Base-by-base conservation (phyloP, 1,284 basidiomycete species). In the Sanguinoderma infundibulare region DNA sequence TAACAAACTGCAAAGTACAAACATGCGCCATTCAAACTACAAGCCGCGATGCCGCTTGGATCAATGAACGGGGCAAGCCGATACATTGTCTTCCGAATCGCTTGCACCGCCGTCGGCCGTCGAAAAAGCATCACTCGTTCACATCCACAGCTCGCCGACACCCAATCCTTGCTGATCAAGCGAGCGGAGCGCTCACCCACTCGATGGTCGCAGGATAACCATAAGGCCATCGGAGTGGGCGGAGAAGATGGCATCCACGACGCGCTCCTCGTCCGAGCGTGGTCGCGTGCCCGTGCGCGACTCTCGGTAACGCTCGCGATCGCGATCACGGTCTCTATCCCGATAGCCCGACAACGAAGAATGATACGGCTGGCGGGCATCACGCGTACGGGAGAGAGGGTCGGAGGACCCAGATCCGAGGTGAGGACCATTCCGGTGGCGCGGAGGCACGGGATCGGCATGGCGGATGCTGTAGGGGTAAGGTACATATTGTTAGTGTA, bases 181-280 rank as follows among this genome's bases (percentile, higher is more conserved):
- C 40, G 40, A 42, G 9, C 22, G n/a, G n/a, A 49, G 46, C 14
- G 24, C 36, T 42, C 30, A 62, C 17, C 42, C 51, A 30, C 58
- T 55, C 49, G 70, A 65, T 28, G 66, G 65, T 14, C 91, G 83
- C 10, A 92, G 75, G 63, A 92, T 90, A 64, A 91, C 87, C 78
- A 92, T 84, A 60, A 92, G 78, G 5, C 90, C 90, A 71, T 92
- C 90, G 26, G 90, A 91, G 71, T 92, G 90, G 3, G 88, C 90
- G 38, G 89, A 90, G 72, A 92, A 91, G 60, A 92, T 91, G 3
- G 89, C 88, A 67, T 92, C 91, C 17, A 92, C 89, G 30, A 78
- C 62, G 56, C 85, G 74, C 68, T 77, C 79, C 57, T 73, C 74
- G 64, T 70, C 75, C 22, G 56, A 32, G 7, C 57, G 54, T 62